Base-by-base conservation (phyloP, 2,329 filamentous ascomycete genomes). In the Monosporascus sp. region DNA sequence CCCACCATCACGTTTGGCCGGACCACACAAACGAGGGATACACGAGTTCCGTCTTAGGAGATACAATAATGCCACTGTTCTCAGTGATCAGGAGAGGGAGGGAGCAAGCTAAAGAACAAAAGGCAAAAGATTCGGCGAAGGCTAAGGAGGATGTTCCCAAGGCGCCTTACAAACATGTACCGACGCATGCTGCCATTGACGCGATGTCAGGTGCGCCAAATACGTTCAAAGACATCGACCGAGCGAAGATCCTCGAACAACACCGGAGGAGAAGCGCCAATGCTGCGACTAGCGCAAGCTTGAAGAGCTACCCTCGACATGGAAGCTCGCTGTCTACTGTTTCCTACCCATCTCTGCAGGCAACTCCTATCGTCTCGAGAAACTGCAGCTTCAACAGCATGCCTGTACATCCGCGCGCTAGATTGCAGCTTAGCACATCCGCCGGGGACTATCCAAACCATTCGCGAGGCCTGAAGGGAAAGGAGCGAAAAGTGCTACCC, bases 181-280 rank as follows among this genome's bases (percentile, higher is more conserved):
- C 82, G n/a, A 84, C 73, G 15, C 83, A 87, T 63, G 83, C 83
- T 27, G 80, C 80, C 46, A 64, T 73, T 14, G 82, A 86, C 66
- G 81, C 82, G 44, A 68, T 84, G 44, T 71, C 75, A 22, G 77
- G 76, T 31, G 79, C 78, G 3, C 81, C 81, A 9, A 71, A 76
- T 1, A 75, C 72, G 57, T 82, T 75, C 74, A 75, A 74, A 54
- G 61, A 70, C 7, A 70, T 72, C 14, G 78, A 82, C 58, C 69
- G 73, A 44, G 62, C 67, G 24, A 74, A 67, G 55, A 79, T 82
- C 50, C 65, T 75, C 54, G 78, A 79, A 60, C 69, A 77, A 60
- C 79, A 81, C 65, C 71, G 71, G 51, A 71, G 73, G 54, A 71
- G 78, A 58, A 79, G 72, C 60, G 74, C 75, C 48, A 75, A 78